Evolutionary conservation across 192 early-diverging fungal genomes (phyloP).

Genomic region (Thamnidium elegans): DNA sequence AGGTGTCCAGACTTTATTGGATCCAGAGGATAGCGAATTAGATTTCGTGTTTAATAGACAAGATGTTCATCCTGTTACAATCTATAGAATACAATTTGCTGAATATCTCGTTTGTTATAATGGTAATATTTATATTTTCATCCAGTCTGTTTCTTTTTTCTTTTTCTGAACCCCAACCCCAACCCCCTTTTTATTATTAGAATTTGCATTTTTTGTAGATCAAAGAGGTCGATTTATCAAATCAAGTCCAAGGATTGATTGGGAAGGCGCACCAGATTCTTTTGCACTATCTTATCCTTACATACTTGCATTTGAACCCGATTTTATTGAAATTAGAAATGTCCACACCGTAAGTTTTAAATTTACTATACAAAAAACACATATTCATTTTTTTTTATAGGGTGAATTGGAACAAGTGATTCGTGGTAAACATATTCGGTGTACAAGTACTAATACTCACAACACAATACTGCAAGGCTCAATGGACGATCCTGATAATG

Average conservation of each 20-base stretch:
- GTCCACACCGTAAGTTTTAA: conserved; percentile 69
- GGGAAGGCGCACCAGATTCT: conserved; percentile 81
- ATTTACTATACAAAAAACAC: no score
- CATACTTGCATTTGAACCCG: conserved; percentile 86
- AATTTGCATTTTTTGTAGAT: conserved; percentile 92
- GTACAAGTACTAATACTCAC: conserved; percentile 48
- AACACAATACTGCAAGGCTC: conserved; percentile 39
- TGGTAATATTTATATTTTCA: conserved; percentile 41
- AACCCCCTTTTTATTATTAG: conserved; percentile 38
- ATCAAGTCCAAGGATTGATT: conserved; percentile 74
- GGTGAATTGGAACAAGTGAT: conserved; percentile 53
- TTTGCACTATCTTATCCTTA: conserved; percentile 84
- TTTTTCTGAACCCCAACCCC: no score
- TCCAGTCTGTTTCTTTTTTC: not conserved
- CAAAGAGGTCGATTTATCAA: conserved; percentile 74
- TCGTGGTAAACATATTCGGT: conserved; percentile 57
- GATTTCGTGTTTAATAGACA: conserved; percentile 80
- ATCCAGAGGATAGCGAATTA: conserved; percentile 77
- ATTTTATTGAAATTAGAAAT: conserved; percentile 88
- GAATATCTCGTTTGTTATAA: conserved; percentile 94
- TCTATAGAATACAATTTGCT: conserved; percentile 76
- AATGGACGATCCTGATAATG: conserved; percentile 42
- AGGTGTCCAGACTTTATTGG: conserved; percentile 78
- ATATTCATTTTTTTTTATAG: conserved; percentile 32
- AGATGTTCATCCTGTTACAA: conserved; percentile 72